These are phyloP conservation scores for Lentinus brumalis DNA, from an alignment of 768 basidiomycete species.

Conservation along the genomic window DNA sequence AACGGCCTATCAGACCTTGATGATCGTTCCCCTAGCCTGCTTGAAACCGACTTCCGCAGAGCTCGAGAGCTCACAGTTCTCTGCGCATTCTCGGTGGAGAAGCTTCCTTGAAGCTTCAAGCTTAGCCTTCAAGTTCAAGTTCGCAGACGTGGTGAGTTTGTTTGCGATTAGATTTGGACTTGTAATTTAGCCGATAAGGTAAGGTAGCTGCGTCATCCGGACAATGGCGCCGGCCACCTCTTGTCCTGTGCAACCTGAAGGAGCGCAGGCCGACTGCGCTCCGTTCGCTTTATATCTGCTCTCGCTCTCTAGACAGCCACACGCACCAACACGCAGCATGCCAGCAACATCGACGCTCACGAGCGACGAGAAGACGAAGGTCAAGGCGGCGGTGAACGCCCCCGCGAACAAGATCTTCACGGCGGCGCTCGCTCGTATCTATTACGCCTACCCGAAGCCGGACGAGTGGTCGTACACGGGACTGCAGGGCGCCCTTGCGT, in stretches of 20 bases:
- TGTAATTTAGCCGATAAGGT: slow-evolving; percentile 7
- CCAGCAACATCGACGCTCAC: slow-evolving; percentile 71
- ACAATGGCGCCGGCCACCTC: background rate
- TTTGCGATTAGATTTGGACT: background rate
- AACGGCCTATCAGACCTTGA: too few species aligned
- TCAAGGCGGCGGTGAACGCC: slow-evolving; percentile 62
- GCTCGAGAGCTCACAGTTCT: too few species aligned
- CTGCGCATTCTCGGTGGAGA: too few species aligned
- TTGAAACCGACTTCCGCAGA: too few species aligned
- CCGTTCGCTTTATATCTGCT: background rate
- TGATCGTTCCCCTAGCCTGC: too few species aligned
- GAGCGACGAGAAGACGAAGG: slow-evolving; percentile 73
- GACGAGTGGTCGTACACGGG: slow-evolving; percentile 86
- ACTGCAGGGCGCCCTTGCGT: slow-evolving; percentile 81
- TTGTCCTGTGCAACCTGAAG: slow-evolving; percentile 14
- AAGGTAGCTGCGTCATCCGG: slow-evolving; percentile 10
- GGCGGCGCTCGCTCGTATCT: slow-evolving; percentile 86
- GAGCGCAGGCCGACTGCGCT: slow-evolving; percentile 17
- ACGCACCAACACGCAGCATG: slow-evolving; percentile 45
- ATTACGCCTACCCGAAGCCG: slow-evolving; percentile 83
- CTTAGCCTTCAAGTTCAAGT: too few species aligned
- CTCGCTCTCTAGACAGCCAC: background rate
- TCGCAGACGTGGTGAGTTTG: too few species aligned
- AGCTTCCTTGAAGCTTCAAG: too few species aligned
- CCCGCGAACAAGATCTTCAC: slow-evolving; percentile 71